phyloP scores from a whole-genome alignment of 352 stramenopile genomes.

The Pythium oligandrum region DNA sequence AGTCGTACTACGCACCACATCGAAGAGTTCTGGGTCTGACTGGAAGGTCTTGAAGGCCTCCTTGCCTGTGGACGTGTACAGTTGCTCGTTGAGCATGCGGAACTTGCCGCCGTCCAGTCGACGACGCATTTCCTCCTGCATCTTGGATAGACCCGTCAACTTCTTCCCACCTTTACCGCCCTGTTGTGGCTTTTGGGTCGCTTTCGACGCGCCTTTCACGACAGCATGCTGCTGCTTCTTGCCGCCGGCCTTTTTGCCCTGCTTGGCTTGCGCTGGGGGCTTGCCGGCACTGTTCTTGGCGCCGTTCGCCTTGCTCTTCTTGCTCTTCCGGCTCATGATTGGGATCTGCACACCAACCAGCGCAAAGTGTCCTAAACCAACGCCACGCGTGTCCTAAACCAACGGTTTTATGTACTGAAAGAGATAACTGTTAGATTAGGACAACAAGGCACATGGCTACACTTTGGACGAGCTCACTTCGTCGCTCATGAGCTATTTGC shows the following conservation, averaged over 20 bases:
- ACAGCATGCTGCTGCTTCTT: constrained; percentile 10
- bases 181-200: constrained; percentile 8
- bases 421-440: too few species aligned
- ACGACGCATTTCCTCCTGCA: constrained; percentile 80
- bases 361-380: too few species aligned
- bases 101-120: constrained; percentile 94
- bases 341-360: too few species aligned
- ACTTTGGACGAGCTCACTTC: constrained; percentile 1
- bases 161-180: constrained; percentile 25
- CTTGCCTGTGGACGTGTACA: constrained; percentile 95
- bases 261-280: constrained; percentile 12
- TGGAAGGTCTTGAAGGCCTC: constrained; percentile 91
- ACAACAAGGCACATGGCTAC: constrained; percentile 17
- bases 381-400: too few species aligned
- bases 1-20: constrained; percentile 45
- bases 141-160: constrained; percentile 39
- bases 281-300: constrained; percentile 19
- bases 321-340: constrained; percentile 8
- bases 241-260: constrained; percentile 17
- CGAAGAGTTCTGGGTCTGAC: constrained; percentile 93
- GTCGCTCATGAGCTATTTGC: not conserved
- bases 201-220: constrained; percentile 9
- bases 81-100: constrained; percentile 97
- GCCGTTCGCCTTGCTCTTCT: constrained; percentile 23
- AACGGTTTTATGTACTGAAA: too few species aligned